Conservation (phyloP, 179 eudicot species). For the Nepenthes alata region DNA sequence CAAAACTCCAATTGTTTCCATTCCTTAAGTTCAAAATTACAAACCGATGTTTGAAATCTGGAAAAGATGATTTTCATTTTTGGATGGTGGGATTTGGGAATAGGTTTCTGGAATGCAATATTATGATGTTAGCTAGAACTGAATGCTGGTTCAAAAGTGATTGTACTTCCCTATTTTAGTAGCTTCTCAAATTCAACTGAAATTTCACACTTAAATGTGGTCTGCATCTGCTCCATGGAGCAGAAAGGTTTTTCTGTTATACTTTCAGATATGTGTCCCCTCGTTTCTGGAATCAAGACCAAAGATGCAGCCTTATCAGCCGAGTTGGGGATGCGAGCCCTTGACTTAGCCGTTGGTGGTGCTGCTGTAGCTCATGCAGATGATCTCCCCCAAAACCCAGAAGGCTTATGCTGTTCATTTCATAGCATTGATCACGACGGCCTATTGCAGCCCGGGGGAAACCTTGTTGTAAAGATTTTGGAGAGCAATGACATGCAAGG, state of each 20-base stretch:
- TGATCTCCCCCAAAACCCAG: conserved; percentile 5
- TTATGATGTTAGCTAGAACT: no score
- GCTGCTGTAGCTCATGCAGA: conserved; percentile 16
- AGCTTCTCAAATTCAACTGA: no score
- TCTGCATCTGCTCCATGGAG: conserved; percentile 25
- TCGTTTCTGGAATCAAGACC: conserved; percentile 71
- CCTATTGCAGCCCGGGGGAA: conserved; percentile 55
- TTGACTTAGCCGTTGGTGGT: conserved; percentile 66
- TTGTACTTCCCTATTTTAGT: no score
- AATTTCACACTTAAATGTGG: background rate
- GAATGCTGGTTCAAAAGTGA: no score
- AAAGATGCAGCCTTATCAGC: conserved; percentile 84
- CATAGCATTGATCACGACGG: conserved; percentile 23
- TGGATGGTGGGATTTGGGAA: no score
- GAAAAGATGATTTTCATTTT: no score
- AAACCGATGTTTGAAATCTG: no score
- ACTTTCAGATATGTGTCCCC: conserved; percentile 91
- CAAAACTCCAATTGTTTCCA: no score
- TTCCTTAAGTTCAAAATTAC: no score
- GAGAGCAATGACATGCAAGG: conserved; percentile 83
- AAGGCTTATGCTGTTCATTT: conserved; percentile 12
- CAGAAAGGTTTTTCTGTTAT: conserved; percentile 73
- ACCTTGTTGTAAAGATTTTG: conserved; percentile 70
- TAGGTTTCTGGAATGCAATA: no score
- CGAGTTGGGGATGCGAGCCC: conserved; percentile 85